phyloP scores from a whole-genome alignment of 805 yeast genomes.

The Saccharomycopsis sp. region DNA sequence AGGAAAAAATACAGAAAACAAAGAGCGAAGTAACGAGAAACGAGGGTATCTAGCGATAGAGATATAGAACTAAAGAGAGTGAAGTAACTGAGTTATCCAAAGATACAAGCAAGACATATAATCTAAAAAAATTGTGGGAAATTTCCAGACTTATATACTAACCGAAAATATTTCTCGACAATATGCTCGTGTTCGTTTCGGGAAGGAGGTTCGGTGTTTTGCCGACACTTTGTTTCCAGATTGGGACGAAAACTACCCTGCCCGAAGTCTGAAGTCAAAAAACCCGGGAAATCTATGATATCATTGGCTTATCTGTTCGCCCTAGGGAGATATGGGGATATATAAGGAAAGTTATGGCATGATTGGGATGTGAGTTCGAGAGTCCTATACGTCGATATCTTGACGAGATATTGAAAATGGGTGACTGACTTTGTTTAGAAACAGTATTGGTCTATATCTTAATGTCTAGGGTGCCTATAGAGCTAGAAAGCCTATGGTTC shows the following conservation, averaged over 20 bases:
- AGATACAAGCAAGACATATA: background rate
- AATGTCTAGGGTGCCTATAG: no score
- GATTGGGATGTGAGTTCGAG: no score
- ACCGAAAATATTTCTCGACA: background rate
- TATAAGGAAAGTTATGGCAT: no score
- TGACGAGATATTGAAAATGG: no score
- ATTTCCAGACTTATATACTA: background rate
- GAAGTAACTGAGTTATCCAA: background rate
- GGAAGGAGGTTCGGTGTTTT: background rate
- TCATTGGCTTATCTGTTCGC: no score
- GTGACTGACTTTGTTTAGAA: no score
- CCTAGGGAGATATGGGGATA: no score
- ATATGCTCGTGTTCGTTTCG: background rate
- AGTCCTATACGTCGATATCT: no score
- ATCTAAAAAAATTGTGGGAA: background rate
- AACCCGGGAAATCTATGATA: background rate
- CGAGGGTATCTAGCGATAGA: background rate
- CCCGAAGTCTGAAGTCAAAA: background rate
- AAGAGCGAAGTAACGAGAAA: background rate
- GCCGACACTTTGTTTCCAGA: background rate
- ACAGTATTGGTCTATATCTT: no score
- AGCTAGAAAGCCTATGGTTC: no score
- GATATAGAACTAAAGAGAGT: background rate
- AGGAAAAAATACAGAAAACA: background rate
- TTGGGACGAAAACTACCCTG: background rate